phyloP scores from a whole-genome alignment of 495 filamentous ascomycete genomes.

The Aspergillus olivimuriae region DNA sequence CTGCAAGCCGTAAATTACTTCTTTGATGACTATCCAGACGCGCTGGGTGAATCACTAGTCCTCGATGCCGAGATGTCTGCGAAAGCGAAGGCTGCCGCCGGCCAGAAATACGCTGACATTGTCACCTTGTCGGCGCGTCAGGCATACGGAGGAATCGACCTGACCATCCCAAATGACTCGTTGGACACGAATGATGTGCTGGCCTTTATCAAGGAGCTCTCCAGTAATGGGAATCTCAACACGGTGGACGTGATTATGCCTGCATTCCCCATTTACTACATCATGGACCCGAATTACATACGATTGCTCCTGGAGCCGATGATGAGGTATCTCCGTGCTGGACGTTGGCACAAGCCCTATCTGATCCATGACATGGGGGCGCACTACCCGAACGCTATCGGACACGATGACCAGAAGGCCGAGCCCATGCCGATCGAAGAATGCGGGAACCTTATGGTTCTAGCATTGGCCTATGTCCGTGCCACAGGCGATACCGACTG shows the following conservation, averaged over 20 bases:
- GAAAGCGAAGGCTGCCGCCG: slow-evolving; percentile 23
- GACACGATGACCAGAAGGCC: slow-evolving; percentile 38
- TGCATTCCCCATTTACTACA: slow-evolving; percentile 43
- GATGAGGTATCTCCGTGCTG: slow-evolving; percentile 40
- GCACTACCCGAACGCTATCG: slow-evolving; percentile 44
- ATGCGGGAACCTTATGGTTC: slow-evolving; percentile 39
- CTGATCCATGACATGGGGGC: slow-evolving; percentile 42
- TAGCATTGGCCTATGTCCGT: slow-evolving; percentile 35
- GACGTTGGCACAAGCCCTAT: slow-evolving; percentile 36
- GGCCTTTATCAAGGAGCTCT: slow-evolving; percentile 49
- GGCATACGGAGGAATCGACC: slow-evolving; percentile 43
- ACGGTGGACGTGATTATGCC: slow-evolving; percentile 49
- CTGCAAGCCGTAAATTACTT: slow-evolving; percentile 34
- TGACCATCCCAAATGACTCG: slow-evolving; percentile 37
- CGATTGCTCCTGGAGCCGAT: slow-evolving; percentile 44
- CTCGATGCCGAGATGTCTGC: slow-evolving; percentile 29
- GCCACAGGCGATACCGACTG: slow-evolving; percentile 37
- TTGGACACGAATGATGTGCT: slow-evolving; percentile 36
- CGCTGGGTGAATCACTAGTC: slow-evolving; percentile 23
- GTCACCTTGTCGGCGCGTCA: slow-evolving; percentile 41
- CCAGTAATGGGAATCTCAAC: slow-evolving; percentile 47
- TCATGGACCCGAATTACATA: slow-evolving; percentile 43
- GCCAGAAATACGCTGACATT: slow-evolving; percentile 43
- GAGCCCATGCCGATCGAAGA: slow-evolving; percentile 46
- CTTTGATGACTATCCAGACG: slow-evolving; percentile 38